Base-by-base conservation (phyloP, 2,329 filamentous ascomycete genomes). In the Penicillium sp. region DNA sequence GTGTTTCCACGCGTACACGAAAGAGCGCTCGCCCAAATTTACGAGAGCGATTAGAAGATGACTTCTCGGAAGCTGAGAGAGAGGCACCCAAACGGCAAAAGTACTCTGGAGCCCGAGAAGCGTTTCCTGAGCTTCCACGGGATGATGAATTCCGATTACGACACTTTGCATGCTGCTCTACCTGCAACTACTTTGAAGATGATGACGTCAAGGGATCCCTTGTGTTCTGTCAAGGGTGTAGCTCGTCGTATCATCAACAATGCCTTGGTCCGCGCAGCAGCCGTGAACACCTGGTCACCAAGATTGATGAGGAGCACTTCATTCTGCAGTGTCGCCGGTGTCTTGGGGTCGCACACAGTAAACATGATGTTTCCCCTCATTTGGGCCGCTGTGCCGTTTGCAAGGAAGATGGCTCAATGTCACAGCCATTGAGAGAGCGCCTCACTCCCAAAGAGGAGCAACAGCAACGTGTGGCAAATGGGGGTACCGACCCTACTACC, bases 151-250 rank as follows among this genome's bases (percentile, higher is more conserved):
- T 99, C 75, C 83, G 84, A 57, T 79, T 82, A 25, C 84, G 85
- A 11, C 95, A 99, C 75, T 85, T 84, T 51, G 80, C 85, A 43
- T 80, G 79, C 7, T 99, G 95, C 74, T 88, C 91, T 66, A 84
- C 87, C 2, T 99, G 95, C 72, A 79, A 78, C 52, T 77, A 79
- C n/a, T 77, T 75, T 16, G 83, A 84, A 8, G 79, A 84, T 52
- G 80, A 83, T 25, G 75, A 78, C 1, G 83, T 81, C 59, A 89
- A 88, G 71, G 92, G 91, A 0, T 81, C 85, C 42, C 80, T 99
- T 26, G 84, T 99, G 37, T 88, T 89, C 71, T 99, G 95, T 68
- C 96, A 99, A 78, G 95, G 95, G 33, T 99, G 95, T 74, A 92
- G 89, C 1, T 82, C 89, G 52, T 84, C 90, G 0, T 97, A 92